Conservation (phyloP, 257 asterid species). For the Solanum neorickii region DNA sequence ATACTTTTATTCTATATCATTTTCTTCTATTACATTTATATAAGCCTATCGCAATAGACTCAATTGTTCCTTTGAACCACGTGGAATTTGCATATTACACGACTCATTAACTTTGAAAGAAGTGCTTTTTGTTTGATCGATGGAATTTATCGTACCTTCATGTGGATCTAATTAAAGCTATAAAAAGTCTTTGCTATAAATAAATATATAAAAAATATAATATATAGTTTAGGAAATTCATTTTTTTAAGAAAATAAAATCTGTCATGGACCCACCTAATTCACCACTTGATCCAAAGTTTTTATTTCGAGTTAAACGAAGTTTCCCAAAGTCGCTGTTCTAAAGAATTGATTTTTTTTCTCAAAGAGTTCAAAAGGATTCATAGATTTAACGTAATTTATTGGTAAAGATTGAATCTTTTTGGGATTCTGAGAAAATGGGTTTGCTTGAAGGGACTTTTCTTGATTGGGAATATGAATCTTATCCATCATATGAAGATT, state of each 20-base stretch:
- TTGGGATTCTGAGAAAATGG: slow-evolving; percentile 27
- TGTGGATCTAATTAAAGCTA: not conserved
- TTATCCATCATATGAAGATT: slow-evolving; percentile 60
- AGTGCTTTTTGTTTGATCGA: not conserved
- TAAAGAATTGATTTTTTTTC: not conserved
- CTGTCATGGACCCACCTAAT: not conserved
- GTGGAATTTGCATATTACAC: too few relatives aligned
- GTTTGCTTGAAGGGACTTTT: slow-evolving; percentile 24
- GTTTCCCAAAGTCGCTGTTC: not conserved
- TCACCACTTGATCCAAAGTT: not conserved
- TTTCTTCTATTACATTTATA: too few relatives aligned
- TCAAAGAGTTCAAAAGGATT: not conserved
- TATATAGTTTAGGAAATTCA: not conserved
- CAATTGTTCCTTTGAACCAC: not conserved
- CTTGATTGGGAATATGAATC: slow-evolving; percentile 82
- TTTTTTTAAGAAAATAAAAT: not conserved
- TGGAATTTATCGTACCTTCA: not conserved
- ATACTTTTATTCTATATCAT: too few relatives aligned
- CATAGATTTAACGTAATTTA: not conserved
- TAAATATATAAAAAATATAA: not conserved
- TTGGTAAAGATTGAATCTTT: slow-evolving; percentile 5
- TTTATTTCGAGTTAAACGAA: not conserved
- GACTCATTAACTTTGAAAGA: not conserved
- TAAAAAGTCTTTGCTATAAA: too few relatives aligned
- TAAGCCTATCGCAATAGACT: too few relatives aligned